Conservation (phyloP, 1,139 yeast genomes). For the Candida sanyaensis region DNA sequence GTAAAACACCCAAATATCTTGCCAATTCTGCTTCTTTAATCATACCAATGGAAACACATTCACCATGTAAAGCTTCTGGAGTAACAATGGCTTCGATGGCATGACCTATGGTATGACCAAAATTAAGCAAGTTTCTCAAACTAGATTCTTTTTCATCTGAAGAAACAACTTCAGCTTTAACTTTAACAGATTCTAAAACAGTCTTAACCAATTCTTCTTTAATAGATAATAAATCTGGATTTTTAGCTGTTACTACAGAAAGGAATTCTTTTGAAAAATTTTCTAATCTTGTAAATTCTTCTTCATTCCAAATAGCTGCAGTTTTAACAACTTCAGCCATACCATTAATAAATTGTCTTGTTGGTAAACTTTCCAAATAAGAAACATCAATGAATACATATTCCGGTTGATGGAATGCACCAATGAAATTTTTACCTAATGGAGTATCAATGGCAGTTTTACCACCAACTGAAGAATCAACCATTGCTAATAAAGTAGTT, state of each 20-base stretch:
- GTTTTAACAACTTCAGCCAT: conserved; percentile 99
- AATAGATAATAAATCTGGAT: conserved; percentile 62
- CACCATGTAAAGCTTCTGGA: conserved; percentile 96
- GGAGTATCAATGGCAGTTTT: conserved; percentile 99
- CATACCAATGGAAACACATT: conserved; percentile 95
- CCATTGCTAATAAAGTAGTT: conserved; percentile 93
- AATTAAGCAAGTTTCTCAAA: conserved; percentile 85
- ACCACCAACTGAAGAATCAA: conserved; percentile 97
- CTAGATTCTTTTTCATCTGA: conserved; percentile 96
- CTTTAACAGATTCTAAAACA: conserved; percentile 83
- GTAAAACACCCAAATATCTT: conserved; percentile 82
- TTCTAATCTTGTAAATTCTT: conserved; percentile 84
- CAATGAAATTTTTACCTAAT: conserved; percentile 91
- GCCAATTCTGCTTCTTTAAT: conserved; percentile 93
- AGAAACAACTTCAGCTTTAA: conserved; percentile 93
- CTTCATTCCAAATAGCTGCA: conserved; percentile 96
- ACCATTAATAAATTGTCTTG: conserved; percentile 94
- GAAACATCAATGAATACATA: conserved; percentile 86
- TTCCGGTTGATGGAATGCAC: conserved; percentile 97
- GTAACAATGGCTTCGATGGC: conserved; percentile 96
- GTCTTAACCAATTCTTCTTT: conserved; percentile 73
- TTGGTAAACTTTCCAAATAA: conserved; percentile 86
- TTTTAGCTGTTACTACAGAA: conserved; percentile 49
- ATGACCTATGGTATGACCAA: conserved; percentile 98
- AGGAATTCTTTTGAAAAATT: conserved; percentile 68